These are phyloP conservation scores for Coemansia sp. DNA, from an alignment of 192 early-diverging fungal species.

Conservation along the genomic window DNA sequence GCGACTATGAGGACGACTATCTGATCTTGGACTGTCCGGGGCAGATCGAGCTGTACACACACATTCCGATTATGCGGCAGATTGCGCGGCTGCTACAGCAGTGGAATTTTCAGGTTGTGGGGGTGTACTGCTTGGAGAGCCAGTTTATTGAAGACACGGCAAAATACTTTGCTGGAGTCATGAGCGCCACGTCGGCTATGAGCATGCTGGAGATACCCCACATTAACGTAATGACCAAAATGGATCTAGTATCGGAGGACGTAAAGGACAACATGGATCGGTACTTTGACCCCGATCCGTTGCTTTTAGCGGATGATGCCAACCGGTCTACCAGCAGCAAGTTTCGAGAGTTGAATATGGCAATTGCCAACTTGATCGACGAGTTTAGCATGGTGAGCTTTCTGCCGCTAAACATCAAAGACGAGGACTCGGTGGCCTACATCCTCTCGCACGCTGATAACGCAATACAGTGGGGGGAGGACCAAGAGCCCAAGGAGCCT, in stretches of 20 bases:
- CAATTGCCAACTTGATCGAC: constrained; percentile 88
- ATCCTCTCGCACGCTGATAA: constrained; percentile 89
- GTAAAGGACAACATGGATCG: constrained; percentile 66
- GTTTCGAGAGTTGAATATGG: constrained; percentile 84
- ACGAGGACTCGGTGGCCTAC: constrained; percentile 89
- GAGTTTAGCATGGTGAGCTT: constrained; percentile 98
- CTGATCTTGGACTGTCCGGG: constrained; percentile 96
- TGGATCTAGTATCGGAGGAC: constrained; percentile 79
- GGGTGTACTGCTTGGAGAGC: constrained; percentile 88
- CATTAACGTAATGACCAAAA: constrained; percentile 97
- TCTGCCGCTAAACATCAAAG: constrained; percentile 87
- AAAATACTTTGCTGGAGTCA: constrained; percentile 95
- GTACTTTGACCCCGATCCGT: constrained; percentile 90
- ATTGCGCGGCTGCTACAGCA: constrained; percentile 68
- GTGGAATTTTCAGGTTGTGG: constrained; percentile 82
- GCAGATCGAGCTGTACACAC: constrained; percentile 98
- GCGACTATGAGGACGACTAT: constrained; percentile 92
- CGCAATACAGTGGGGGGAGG: constrained; percentile 96
- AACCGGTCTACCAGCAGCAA: constrained; percentile 67
- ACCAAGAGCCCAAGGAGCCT: constrained; percentile 91
- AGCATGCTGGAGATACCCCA: constrained; percentile 96
- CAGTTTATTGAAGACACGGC: constrained; percentile 95
- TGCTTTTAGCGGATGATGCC: constrained; percentile 80
- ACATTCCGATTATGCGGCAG: constrained; percentile 91
- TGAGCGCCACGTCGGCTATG: constrained; percentile 96